Conservation (phyloP, 2,329 filamentous ascomycete species). For the Trichophyton benhamiae region DNA sequence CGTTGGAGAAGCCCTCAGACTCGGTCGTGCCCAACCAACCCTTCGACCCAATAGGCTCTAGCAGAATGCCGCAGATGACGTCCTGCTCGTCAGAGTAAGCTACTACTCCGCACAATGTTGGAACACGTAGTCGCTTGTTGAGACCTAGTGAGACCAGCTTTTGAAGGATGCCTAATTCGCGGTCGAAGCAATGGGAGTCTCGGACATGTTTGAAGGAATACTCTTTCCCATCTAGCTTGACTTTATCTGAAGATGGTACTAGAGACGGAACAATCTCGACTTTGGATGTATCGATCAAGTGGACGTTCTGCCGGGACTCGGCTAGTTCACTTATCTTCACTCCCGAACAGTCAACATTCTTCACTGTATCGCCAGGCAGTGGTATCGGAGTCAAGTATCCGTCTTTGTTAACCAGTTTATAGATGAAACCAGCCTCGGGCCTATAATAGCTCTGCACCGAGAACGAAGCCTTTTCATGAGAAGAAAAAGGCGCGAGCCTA, state of each 20-base stretch:
- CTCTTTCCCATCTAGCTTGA: no score
- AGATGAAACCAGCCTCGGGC: neutral
- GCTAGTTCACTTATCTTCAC: neutral
- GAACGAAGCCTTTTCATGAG: neutral
- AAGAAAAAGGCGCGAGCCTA: neutral
- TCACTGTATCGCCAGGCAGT: neutral
- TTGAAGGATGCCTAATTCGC: neutral
- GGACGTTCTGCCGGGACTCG: neutral
- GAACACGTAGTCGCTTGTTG: neutral
- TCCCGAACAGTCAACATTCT: neutral
- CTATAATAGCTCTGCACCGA: neutral
- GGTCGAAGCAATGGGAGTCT: no score
- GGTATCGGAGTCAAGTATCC: neutral
- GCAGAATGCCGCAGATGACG: neutral
- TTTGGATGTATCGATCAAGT: no score
- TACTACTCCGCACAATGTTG: neutral
- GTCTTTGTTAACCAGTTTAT: neutral
- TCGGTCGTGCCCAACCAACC: neutral
- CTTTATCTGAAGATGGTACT: no score
- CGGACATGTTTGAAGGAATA: no score
- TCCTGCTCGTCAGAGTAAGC: neutral
- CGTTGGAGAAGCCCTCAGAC: neutral
- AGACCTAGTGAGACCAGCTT: neutral
- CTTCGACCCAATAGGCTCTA: neutral
- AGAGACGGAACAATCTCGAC: no score